A percentile compares a stretch with the other conserved stretches of the same genome.
These are phyloP conservation scores for Solanum tarapatanum DNA, from an alignment of 257 asterid species.

Conservation along the genomic window DNA sequence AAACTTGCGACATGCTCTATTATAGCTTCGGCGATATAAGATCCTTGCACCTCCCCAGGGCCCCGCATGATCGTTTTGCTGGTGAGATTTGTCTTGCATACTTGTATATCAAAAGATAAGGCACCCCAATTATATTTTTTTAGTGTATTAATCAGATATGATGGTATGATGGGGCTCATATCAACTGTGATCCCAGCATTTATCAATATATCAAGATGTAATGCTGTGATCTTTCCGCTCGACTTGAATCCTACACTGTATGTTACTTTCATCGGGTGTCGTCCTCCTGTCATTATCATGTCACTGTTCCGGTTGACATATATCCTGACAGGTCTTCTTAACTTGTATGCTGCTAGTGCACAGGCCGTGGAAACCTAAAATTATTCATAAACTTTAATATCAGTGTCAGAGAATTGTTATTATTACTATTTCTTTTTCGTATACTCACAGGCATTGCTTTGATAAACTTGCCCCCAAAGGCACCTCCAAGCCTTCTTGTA, in stretches of 20 bases:
- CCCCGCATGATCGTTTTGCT: constrained; percentile 69
- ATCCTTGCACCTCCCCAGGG: constrained; percentile 69
- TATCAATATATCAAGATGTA: constrained; percentile 51
- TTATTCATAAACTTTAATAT: background rate
- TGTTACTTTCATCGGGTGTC: constrained; percentile 71
- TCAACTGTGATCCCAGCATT: constrained; percentile 49
- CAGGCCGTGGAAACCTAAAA: constrained; percentile 62
- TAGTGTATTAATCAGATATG: constrained; percentile 14
- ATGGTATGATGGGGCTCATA: constrained; percentile 43
- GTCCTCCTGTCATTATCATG: constrained; percentile 66
- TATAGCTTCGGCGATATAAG: constrained; percentile 66
- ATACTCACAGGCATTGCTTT: constrained; percentile 49
- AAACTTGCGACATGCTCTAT: constrained; percentile 47
- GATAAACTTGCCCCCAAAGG: constrained; percentile 65
- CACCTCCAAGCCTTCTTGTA: constrained; percentile 35
- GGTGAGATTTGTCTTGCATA: constrained; percentile 57
- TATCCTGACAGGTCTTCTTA: constrained; percentile 54
- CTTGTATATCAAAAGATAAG: constrained; percentile 42
- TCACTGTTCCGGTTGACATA: constrained; percentile 57
- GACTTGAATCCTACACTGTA: constrained; percentile 60
- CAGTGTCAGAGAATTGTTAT: background rate
- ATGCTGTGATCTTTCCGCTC: constrained; percentile 60
- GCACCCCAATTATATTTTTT: constrained; percentile 72
- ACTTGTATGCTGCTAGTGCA: constrained; percentile 69
- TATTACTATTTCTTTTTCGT: background rate